These are phyloP conservation scores for Boletus mariae DNA, from an alignment of 1,284 basidiomycete species.

Conservation along the genomic window DNA sequence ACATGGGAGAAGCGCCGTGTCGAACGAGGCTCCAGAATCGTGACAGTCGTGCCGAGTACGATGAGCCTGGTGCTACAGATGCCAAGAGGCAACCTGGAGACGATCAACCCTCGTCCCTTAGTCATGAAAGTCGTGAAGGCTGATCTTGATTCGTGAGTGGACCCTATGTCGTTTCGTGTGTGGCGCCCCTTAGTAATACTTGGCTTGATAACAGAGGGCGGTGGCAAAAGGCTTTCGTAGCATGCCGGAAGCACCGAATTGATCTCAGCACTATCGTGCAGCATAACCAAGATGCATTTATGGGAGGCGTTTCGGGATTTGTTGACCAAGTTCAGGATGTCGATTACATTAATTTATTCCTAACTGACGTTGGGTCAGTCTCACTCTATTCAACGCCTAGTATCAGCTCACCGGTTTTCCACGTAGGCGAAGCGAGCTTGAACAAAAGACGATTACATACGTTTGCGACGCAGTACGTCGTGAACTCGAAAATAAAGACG, in stretches of 20 bases:
- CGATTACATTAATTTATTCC: slow-evolving; percentile 91
- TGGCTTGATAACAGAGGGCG: slow-evolving; percentile 42
- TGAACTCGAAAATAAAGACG: slow-evolving; percentile 70
- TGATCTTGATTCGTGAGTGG: slow-evolving; percentile 68
- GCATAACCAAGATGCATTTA: slow-evolving; percentile 69
- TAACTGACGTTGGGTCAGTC: slow-evolving; percentile 78
- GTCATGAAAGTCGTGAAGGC: slow-evolving; percentile 80
- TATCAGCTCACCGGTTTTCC: slow-evolving; percentile 1
- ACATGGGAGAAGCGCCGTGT: slow-evolving; percentile 73
- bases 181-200: not conserved
- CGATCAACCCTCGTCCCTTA: slow-evolving; percentile 88
- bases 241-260: slow-evolving; percentile 91
- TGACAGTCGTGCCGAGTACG: slow-evolving; percentile 77
- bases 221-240: slow-evolving; percentile 84
- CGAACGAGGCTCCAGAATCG: slow-evolving; percentile 84
- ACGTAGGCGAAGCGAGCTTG: slow-evolving; percentile 49
- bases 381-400: not conserved
- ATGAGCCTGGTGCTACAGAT: slow-evolving; percentile 96
- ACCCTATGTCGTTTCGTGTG: not conserved
- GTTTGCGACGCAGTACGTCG: slow-evolving; percentile 79
- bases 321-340: slow-evolving; percentile 85
- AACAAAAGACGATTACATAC: slow-evolving; percentile 57
- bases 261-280: slow-evolving; percentile 89
- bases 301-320: slow-evolving; percentile 61
- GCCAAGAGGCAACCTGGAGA: slow-evolving; percentile 97